Evolutionary conservation across 1,284 basidiomycete genomes (phyloP), one percentile per base, ranked within the genome.

Genomic region (Stereum hirsutum): DNA sequence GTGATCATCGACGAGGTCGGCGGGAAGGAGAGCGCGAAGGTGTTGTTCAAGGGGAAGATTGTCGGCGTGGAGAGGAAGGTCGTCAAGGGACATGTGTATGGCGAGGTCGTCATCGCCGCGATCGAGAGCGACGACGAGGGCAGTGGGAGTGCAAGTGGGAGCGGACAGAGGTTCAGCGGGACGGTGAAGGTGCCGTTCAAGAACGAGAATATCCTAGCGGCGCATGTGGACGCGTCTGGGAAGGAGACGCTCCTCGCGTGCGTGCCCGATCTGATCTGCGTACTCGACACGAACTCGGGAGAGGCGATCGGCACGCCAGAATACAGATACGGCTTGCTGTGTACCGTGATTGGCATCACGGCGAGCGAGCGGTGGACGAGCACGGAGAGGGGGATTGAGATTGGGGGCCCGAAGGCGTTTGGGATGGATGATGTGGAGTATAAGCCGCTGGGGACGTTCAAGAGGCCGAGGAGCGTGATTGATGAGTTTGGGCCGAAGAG

Each of bases 211-310:
- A 49, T 63, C 12, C 46, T 54, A 17, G 52, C 33, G 51, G 53
- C 23, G 39, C 44, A 32, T 27, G 25, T 36, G 27, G 27, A 43
- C 35, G 37, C 37, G 19, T n/a, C 43, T 19, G 43, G 39, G 20
- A 35, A 24, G 32, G 43, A 19, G 28, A 24, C 50, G 47, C 49
- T 58, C 39, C 39, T 60, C 15, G 57, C 58, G 3, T 54, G 54
- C 15, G 64, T 66, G 0, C 64, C 64, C 14, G 64, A 66, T 44
- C 58, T 66, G n/a, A 63, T 66, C 40, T 52, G 58, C 2, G 62
- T 66, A 0, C 45, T 63, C 10, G 64, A 66, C 41, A 48, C 58
- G 5, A 53, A 56, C 24, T 60, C 47, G 8, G 64, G 64, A 7
- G 41, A 51, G 20, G 61, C 61, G 2, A 51, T 66, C 4, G 64